Percentiles rank a stretch among this genome's conserved stretches.
Evolutionary conservation across 306 rosid species (phyloP).

Genomic region (Mimosa bimucronata): DNA sequence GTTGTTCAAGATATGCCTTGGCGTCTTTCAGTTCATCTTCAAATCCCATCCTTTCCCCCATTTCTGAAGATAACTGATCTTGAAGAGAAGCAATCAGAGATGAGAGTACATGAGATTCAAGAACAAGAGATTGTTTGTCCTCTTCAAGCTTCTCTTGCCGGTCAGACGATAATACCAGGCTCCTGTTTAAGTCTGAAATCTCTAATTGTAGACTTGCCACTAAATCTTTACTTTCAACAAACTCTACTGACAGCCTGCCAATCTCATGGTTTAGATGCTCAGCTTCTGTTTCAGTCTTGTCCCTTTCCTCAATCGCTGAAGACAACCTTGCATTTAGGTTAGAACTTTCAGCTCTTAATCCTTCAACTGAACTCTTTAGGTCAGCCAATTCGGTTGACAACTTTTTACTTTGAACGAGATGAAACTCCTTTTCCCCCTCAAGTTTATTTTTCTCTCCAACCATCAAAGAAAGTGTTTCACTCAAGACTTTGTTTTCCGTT

Average conservation of each 20-base stretch:
- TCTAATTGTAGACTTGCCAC: conserved; percentile 58
- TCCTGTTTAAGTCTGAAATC: conserved; percentile 55
- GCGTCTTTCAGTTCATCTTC: conserved; percentile 62
- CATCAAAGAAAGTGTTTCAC: conserved; percentile 49
- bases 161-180: conserved; percentile 55
- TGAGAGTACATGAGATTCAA: conserved; percentile 58
- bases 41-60: conserved; percentile 52
- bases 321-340: conserved; percentile 54
- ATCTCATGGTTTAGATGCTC: conserved; percentile 55
- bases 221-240: conserved; percentile 56
- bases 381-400: conserved; percentile 58
- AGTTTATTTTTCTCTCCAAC: conserved; percentile 58
- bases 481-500: conserved; percentile 62
- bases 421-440: conserved; percentile 57
- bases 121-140: conserved; percentile 54
- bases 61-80: conserved; percentile 55
- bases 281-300: conserved; percentile 53
- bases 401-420: conserved; percentile 60
- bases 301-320: conserved; percentile 58
- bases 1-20: conserved; percentile 57
- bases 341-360: conserved; percentile 62
- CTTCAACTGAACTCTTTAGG: conserved; percentile 49
- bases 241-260: conserved; percentile 56
- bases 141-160: conserved; percentile 61
- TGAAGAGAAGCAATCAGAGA: conserved; percentile 58